phyloP scores from a whole-genome alignment of 148 eudicot genomes.

The Dianthus caryophyllus region DNA sequence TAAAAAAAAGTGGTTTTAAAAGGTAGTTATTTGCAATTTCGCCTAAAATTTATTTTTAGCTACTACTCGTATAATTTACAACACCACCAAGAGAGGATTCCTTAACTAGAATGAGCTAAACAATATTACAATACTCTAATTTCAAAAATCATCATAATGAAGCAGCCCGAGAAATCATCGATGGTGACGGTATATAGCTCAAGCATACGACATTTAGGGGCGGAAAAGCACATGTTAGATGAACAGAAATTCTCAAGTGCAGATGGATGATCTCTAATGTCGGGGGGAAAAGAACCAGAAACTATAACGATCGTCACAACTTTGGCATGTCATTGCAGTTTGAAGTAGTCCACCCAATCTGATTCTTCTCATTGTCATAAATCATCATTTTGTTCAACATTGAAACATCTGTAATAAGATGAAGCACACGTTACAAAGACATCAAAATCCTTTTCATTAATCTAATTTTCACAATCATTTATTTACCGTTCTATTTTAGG shows the following conservation, averaged over 20 bases:
- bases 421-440: no score
- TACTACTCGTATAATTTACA: no score
- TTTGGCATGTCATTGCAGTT: conserved; percentile 61
- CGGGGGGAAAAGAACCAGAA: conserved; percentile 18
- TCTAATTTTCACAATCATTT: no score
- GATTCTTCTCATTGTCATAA: conserved; percentile 64
- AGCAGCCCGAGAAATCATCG: conserved; percentile 7
- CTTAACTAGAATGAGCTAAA: not conserved
- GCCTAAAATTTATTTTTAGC: no score
- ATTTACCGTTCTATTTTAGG: no score
- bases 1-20: no score
- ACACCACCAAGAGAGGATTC: no score
- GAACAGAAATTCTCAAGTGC: conserved; percentile 28
- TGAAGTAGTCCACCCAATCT: conserved; percentile 71
- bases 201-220: no score
- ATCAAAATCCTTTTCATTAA: no score
- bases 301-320: conserved; percentile 39
- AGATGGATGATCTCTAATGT: conserved; percentile 22
- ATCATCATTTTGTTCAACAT: conserved; percentile 74
- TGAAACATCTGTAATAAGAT: conserved; percentile 76
- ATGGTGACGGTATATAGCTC: conserved; percentile 13
- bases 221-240: conserved; percentile 35
- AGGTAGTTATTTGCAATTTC: no score
- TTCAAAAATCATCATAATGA: not conserved
- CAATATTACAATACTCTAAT: not conserved